A percentile compares a stretch with the other conserved stretches of the same genome.
phyloP scores from a whole-genome alignment of 1,284 basidiomycete genomes.

The Ceratobasidium sp. region DNA sequence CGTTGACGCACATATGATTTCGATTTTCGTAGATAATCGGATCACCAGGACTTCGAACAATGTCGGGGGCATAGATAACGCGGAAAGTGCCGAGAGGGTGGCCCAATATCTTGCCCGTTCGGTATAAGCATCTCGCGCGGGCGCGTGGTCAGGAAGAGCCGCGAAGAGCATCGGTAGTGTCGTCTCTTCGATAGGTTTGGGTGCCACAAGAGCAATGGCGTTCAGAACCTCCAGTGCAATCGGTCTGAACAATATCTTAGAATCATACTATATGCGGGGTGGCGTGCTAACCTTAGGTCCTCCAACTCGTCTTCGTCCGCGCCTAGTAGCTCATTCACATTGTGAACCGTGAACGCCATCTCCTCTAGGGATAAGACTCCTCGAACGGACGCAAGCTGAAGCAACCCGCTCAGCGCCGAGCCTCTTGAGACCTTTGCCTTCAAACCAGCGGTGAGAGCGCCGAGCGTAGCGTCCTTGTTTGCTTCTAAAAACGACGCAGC shows the following conservation, averaged over 20 bases:
- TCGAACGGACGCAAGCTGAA: conserved; percentile 67
- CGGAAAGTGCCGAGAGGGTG: conserved; percentile 73
- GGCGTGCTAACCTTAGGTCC: conserved; percentile 59
- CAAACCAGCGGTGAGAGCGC: conserved; percentile 67
- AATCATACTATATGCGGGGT: conserved; percentile 17
- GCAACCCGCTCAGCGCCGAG: conserved; percentile 68
- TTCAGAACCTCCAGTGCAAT: conserved; percentile 72
- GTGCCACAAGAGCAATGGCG: conserved; percentile 66
- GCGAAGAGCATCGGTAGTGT: conserved; percentile 83
- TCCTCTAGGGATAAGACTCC: conserved; percentile 74
- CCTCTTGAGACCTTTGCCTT: conserved; percentile 62
- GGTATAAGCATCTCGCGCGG: conserved; percentile 60
- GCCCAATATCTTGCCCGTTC: conserved; percentile 71
- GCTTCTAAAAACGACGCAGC: conserved; percentile 56
- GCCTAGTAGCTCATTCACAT: conserved; percentile 73
- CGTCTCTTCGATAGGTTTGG: conserved; percentile 73
- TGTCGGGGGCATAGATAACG: conserved; percentile 74
- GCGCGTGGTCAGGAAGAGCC: conserved; percentile 72
- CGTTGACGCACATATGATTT: conserved; percentile 63
- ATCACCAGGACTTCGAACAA: conserved; percentile 87
- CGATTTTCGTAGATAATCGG: conserved; percentile 79
- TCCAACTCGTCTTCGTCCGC: conserved; percentile 63
- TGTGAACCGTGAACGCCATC: conserved; percentile 77
- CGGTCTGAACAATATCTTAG: conserved; percentile 57
- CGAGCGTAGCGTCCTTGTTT: conserved; percentile 79